Conservation (phyloP, 371 early-diverging fungal genomes). For the Mortierella sp. region DNA sequence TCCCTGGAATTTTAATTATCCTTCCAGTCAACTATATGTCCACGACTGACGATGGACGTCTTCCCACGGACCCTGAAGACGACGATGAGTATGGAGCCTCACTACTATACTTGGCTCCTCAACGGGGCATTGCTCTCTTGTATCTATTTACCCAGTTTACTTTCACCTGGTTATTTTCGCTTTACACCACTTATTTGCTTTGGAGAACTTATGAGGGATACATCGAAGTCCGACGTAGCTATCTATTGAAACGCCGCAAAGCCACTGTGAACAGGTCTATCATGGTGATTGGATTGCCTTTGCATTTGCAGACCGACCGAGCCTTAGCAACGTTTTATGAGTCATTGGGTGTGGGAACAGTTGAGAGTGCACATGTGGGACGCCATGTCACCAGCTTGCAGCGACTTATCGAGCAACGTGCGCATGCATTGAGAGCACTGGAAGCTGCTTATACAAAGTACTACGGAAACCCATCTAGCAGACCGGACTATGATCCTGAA, state of each 20-base stretch:
- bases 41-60: constrained; percentile 20
- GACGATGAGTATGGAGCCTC: constrained; percentile 17
- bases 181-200: constrained; percentile 69
- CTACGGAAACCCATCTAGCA: constrained; percentile 50
- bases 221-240: constrained; percentile 67
- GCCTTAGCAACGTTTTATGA: constrained; percentile 73
- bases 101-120: constrained; percentile 7
- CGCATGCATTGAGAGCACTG: constrained; percentile 45
- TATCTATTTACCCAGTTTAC: constrained; percentile 70
- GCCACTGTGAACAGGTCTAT: constrained; percentile 69
- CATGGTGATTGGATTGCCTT: constrained; percentile 71
- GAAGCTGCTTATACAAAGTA: constrained; percentile 57
- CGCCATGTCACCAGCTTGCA: constrained; percentile 64
- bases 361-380: constrained; percentile 71
- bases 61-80: constrained; percentile 19
- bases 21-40: constrained; percentile 60
- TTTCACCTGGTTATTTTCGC: constrained; percentile 75
- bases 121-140: constrained; percentile 19
- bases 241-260: constrained; percentile 63
- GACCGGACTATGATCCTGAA: constrained; percentile 51
- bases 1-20: constrained; percentile 60
- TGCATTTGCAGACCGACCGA: constrained; percentile 63
- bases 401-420: constrained; percentile 54
- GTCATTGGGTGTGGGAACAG: constrained; percentile 68
- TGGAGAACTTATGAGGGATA: constrained; percentile 75